A percentile compares a stretch with the other conserved stretches of the same genome.
Conservation (phyloP, 192 early-diverging fungal genomes). For the Backusella luteola region DNA sequence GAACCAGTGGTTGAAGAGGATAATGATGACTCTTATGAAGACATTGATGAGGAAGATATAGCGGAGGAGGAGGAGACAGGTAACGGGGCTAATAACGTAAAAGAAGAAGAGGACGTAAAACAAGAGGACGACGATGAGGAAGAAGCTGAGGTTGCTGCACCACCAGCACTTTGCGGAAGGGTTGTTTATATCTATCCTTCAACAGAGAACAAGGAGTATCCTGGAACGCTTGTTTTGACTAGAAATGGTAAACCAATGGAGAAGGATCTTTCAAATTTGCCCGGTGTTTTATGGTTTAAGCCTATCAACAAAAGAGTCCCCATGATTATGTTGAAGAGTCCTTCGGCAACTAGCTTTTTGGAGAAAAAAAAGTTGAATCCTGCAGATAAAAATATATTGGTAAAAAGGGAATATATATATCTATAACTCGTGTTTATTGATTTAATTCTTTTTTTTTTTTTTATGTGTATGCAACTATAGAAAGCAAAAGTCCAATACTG, state of each 20-base stretch:
- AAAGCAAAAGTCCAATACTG: constrained; percentile 57
- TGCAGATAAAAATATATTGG: not conserved
- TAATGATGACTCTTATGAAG: constrained; percentile 44
- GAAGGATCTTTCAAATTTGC: not conserved
- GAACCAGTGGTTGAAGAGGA: constrained; percentile 40
- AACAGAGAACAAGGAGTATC: constrained; percentile 38
- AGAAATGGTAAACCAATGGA: not conserved
- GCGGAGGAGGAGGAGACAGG: constrained; percentile 40
- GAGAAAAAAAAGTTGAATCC: not conserved
- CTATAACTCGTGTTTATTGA: constrained; percentile 6
- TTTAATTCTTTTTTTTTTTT: not conserved
- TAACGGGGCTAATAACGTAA: constrained; percentile 22
- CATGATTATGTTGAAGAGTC: constrained; percentile 56
- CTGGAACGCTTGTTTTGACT: constrained; percentile 25
- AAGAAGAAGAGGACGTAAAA: constrained; percentile 40
- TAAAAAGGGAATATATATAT: constrained; percentile 30
- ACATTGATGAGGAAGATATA: constrained; percentile 25
- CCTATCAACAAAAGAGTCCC: constrained; percentile 74
- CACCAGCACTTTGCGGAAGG: constrained; percentile 45
- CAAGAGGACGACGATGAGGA: constrained; percentile 40
- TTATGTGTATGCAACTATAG: not conserved
- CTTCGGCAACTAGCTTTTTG: constrained; percentile 24
- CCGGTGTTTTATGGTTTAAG: constrained; percentile 72
- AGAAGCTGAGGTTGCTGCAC: constrained; percentile 39
- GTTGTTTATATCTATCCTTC: constrained; percentile 50